These are phyloP conservation scores for Wakefieldia striispora DNA, from an alignment of 768 basidiomycete species.

Conservation along the genomic window DNA sequence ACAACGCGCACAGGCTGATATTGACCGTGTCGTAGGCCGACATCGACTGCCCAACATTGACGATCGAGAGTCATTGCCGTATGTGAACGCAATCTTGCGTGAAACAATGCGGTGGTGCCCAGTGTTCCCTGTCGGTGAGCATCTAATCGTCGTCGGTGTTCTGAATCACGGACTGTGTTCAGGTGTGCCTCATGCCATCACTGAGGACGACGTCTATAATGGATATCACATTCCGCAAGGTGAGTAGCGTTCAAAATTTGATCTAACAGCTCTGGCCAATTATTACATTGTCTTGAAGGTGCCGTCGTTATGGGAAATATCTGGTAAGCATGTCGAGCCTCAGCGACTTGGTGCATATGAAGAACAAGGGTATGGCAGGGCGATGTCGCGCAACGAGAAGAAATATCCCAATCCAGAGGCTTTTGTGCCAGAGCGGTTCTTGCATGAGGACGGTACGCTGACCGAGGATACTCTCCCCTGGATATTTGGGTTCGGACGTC, in stretches of 20 bases:
- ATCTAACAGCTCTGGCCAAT: background rate
- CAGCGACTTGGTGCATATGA: background rate
- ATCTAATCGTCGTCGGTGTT: background rate
- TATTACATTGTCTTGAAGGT: slow-evolving; percentile 2
- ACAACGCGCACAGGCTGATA: slow-evolving; percentile 30
- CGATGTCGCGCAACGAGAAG: slow-evolving; percentile 38
- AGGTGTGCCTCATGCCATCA: slow-evolving; percentile 44
- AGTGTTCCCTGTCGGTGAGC: slow-evolving; percentile 25
- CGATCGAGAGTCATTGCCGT: slow-evolving; percentile 30
- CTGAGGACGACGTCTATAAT: slow-evolving; percentile 34
- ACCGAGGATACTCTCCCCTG: slow-evolving; percentile 12
- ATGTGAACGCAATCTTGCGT: slow-evolving; percentile 32
- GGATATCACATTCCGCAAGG: slow-evolving; percentile 35
- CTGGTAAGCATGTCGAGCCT: slow-evolving; percentile 2
- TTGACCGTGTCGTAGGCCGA: slow-evolving; percentile 30
- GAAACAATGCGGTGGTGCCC: slow-evolving; percentile 33
- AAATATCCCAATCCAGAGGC: slow-evolving; percentile 32
- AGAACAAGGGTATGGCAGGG: slow-evolving; percentile 26
- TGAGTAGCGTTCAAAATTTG: background rate
- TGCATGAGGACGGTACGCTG: slow-evolving; percentile 16
- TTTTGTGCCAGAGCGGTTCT: slow-evolving; percentile 41
- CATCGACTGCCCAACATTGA: slow-evolving; percentile 31
- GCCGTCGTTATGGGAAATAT: slow-evolving; percentile 8
- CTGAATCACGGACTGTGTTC: background rate
- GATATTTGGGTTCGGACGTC: slow-evolving; percentile 22